phyloP scores from a whole-genome alignment of 2,329 filamentous ascomycete species.

The Fusarium torulosum region DNA sequence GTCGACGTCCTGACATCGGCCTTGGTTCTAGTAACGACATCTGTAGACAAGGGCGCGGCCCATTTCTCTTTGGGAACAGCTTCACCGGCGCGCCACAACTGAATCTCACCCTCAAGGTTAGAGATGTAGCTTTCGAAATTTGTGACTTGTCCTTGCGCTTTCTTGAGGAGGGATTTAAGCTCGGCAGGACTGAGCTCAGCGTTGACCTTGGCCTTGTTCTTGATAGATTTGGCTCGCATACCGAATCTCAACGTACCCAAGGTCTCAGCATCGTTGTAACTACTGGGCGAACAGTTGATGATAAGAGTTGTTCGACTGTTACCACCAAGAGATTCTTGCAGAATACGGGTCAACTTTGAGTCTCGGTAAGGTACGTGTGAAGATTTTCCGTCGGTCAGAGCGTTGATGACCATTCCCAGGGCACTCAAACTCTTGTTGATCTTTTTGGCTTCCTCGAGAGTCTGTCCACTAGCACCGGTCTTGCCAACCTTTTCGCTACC shows the following conservation, averaged over 20 bases:
- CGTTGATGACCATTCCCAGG: slow-evolving; percentile 98
- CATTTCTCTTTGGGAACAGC: slow-evolving; percentile 89
- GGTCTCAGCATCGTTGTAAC: slow-evolving; percentile 97
- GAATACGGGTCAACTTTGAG: slow-evolving; percentile 95
- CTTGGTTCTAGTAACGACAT: slow-evolving; percentile 56
- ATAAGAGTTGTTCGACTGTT: slow-evolving; percentile 99
- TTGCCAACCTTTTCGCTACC: slow-evolving; percentile 99
- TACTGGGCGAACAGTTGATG: slow-evolving; percentile 98
- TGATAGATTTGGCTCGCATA: slow-evolving; percentile 97
- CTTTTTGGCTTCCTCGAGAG: slow-evolving; percentile 98
- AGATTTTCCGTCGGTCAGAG: slow-evolving; percentile 96
- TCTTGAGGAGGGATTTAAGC: slow-evolving; percentile 92
- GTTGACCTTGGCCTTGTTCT: slow-evolving; percentile 99
- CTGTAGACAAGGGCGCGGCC: slow-evolving; percentile 74
- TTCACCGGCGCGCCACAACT: slow-evolving; percentile 89
- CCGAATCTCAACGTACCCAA: slow-evolving; percentile 93
- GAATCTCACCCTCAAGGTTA: slow-evolving; percentile 85
- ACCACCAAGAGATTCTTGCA: slow-evolving; percentile 97
- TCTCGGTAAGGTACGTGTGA: slow-evolving; percentile 97
- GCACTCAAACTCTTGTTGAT: slow-evolving; percentile 99
- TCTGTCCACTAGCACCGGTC: slow-evolving; percentile 97
- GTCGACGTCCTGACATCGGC: slow-evolving; percentile 58
- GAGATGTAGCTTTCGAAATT: slow-evolving; percentile 90
- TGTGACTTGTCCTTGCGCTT: slow-evolving; percentile 89
- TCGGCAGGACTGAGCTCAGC: slow-evolving; percentile 96